phyloP scores from a whole-genome alignment of 768 basidiomycete genomes.

The Mrakia blollopis region DNA sequence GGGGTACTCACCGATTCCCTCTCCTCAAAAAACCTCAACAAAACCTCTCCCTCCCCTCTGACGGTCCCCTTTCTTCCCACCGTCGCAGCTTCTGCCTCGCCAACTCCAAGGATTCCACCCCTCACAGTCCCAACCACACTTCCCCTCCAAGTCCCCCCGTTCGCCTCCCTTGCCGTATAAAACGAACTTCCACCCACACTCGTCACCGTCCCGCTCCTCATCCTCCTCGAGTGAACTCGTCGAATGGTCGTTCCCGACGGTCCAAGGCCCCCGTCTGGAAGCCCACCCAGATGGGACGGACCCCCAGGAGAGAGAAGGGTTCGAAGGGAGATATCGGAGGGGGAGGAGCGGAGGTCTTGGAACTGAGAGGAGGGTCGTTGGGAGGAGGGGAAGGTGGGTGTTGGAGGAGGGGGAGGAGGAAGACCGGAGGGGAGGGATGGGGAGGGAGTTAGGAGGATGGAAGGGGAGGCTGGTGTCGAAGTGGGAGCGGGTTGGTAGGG shows the following conservation, averaged over 20 bases:
- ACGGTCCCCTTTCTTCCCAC: background rate
- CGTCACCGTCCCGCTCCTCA: background rate
- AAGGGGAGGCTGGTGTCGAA: background rate
- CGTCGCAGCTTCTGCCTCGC: background rate
- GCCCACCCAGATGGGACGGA: background rate
- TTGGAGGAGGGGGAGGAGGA: background rate
- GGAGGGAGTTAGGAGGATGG: background rate
- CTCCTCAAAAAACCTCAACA: constrained; percentile 17
- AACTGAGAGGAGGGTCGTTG: background rate
- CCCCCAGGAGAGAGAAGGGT: constrained; percentile 2
- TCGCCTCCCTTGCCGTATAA: constrained; percentile 12
- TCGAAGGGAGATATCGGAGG: constrained; percentile 20
- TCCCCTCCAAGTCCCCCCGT: background rate
- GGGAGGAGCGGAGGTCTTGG: constrained; percentile 4
- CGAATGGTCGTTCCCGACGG: constrained; percentile 11
- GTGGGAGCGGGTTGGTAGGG: background rate
- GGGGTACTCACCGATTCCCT: background rate
- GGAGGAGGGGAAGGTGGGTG: constrained; percentile 1
- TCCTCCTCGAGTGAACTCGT: background rate
- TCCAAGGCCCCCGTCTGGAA: background rate
- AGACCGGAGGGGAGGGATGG: background rate
- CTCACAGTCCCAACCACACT: constrained; percentile 3
- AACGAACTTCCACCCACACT: constrained; percentile 12
- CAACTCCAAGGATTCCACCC: background rate
- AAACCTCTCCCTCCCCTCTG: background rate